Evolutionary conservation across 2,329 filamentous ascomycete species (phyloP).

Genomic region (Nectriaceae sp.): DNA sequence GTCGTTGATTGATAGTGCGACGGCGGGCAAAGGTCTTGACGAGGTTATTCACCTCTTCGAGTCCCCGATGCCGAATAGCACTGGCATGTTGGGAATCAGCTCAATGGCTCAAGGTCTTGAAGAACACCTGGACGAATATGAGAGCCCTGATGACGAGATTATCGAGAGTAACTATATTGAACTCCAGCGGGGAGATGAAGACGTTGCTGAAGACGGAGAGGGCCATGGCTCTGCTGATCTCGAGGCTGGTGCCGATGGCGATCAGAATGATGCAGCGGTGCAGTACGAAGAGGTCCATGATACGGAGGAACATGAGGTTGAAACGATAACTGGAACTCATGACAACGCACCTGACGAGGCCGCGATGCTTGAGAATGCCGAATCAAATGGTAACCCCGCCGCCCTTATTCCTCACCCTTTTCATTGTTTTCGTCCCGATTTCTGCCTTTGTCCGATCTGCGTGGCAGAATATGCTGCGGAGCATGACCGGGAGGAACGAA

Average conservation of each 20-base stretch:
- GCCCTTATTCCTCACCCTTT: slow-evolving; percentile 6
- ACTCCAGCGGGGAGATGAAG: slow-evolving; percentile 8
- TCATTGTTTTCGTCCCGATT: slow-evolving; percentile 18
- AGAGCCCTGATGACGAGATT: slow-evolving; percentile 26
- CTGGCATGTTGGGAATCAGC: slow-evolving; percentile 14
- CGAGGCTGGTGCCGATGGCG: slow-evolving; percentile 13
- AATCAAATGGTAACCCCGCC: slow-evolving; percentile 28
- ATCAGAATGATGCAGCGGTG: slow-evolving; percentile 12
- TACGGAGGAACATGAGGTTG: slow-evolving; percentile 13
- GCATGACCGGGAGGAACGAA: slow-evolving; percentile 18
- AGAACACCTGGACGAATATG: slow-evolving; percentile 26
- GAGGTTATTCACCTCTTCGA: slow-evolving; percentile 43
- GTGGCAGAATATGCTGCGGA: slow-evolving; percentile 15
- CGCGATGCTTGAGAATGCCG: slow-evolving; percentile 9
- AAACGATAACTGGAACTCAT: slow-evolving; percentile 14
- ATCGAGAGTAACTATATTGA: slow-evolving; percentile 7
- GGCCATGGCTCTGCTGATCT: background rate
- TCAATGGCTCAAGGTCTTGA: slow-evolving; percentile 18
- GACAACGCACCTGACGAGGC: slow-evolving; percentile 9
- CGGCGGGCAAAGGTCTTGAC: slow-evolving; percentile 42
- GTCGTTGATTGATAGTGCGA: slow-evolving; percentile 43
- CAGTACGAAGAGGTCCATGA: slow-evolving; percentile 13
- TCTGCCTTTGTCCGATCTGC: slow-evolving; percentile 20
- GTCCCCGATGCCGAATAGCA: slow-evolving; percentile 23
- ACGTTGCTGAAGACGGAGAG: slow-evolving; percentile 15